Base-by-base conservation (phyloP, 2,329 filamentous ascomycete species). In the Cladophialophora exuberans region DNA sequence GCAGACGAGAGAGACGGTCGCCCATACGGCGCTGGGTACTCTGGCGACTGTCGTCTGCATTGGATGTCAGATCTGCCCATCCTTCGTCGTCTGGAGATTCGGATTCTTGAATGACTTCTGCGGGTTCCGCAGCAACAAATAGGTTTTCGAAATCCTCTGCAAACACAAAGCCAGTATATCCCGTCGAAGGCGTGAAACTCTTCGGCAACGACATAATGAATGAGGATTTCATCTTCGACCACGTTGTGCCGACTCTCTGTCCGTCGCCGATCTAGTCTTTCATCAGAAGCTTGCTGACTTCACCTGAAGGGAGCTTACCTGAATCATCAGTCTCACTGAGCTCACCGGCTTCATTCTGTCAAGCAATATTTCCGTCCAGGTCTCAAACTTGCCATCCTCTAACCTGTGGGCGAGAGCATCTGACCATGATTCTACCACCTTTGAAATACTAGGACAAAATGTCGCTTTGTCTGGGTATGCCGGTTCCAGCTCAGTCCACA, bases 401-500 rank as follows among this genome's bases (percentile, higher is more conserved):
- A 56, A n/a, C 18, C 47, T 50, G 18, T 6, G 23, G 13, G n/a
- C 20, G 6, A 56, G 45, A 10, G 36, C 26, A n/a, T 50, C 18
- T 25, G 31, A 50, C 45, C 45, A 56, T 11, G 45, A 13, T 23
- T 43, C 41, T 6, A 56, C 15, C n/a, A 50, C 15, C 15, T 18
- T 25, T n/a, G 47, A 13, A 22, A 51, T 20, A 0, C 15, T 38
- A 4, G 52, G 46, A 10, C 50, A 38, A 22, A 56, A 56, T 10
- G 45, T 56, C 25, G 52, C 18, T 28, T 35, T 56, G 30, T 56
- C 52, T 10, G 46, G 18, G 13, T 43, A 56, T 3, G 20, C 13
- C 10, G 28, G n/a, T 43, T 39, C 45, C 31, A 50, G 23, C 28
- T 56, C 52, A 15, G 36, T 23, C 52, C 52, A 56, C n/a, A 56